Evolutionary conservation across 192 early-diverging fungal genomes (phyloP), one percentile per base, ranked within the genome.

Genomic region (Backusella tarrabulga): DNA sequence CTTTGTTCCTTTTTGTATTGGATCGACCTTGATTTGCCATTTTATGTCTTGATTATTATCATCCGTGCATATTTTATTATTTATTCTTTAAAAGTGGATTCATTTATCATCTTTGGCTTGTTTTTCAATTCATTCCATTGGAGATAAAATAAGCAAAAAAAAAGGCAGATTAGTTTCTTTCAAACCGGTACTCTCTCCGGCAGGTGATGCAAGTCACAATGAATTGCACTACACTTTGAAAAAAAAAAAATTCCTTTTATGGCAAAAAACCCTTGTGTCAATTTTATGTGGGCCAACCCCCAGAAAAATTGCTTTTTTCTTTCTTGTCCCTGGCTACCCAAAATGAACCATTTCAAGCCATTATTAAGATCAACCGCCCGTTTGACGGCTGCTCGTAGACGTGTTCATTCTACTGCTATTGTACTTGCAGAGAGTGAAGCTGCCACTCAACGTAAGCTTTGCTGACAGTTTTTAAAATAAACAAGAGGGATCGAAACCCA

Each of bases 371-470:
- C 67, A n/a, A 34, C 15, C 38, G 35, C 34, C 19, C 15, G 35
- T 9, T 68, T 34, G 17, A 19, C 52, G n/a, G 21, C 21, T 21
- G 52, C 56, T 26, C 40, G 69, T 71, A 42, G 69, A 71, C 23
- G 35, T 26, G 23, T 71, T 14, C 69, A 71, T 71, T 42, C 40
- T 35, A 35, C 71, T n/a, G 26, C 15, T 52, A 44, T 35, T 7
- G 26, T 54, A 4, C 14, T 19, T 73, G 32, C 71, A 73, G 50
- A 73, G 26, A 12, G 26, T 4, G 71, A 73, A 54, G 71, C 71
- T 34, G 71, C 71, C 34, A 23, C 54, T 66, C 34, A 60, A 74
- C 54, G 73, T 74, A 74, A 74, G 23, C 21, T 23, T 26, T 29
- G 1, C 11, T 60, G 19, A 56, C n/a, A 21, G 3, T 26, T 4